Base-by-base conservation (phyloP, 2,329 filamentous ascomycete genomes). In the Aspergillus fumigatus region DNA sequence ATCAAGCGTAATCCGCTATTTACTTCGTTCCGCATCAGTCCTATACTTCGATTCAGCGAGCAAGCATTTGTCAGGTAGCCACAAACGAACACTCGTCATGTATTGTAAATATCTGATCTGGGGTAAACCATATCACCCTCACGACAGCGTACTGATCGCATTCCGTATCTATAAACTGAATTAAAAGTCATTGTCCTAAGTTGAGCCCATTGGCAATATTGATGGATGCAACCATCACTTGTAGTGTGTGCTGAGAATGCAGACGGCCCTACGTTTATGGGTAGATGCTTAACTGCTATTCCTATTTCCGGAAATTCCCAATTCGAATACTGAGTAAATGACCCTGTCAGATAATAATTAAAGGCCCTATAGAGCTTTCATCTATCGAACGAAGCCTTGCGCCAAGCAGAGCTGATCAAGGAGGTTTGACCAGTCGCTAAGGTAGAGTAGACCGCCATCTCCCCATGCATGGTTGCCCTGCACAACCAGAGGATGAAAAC, bases 401-500 rank as follows among this genome's bases (percentile, higher is more conserved):
- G 19, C 27, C n/a, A 40, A 25, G 21, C 21, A 9, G 19, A 23
- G 41, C 8, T 14, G 41, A 45, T 45, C 41, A 11, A 23, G 43
- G 19, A 26, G 32, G 32, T 17, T 17, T 38, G 14, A 25, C 23
- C 43, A 47, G 19, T 14, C 43, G 11, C 27, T 29, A 29, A 29
- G 8, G 27, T 29, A 29, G 27, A 11, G 27, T 47, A 47, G 41
- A 45, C 41, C 41, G 41, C 41, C 41, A 45, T 45, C n/a, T 45
- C 19, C 8, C 41, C 4, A 25, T 47, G 21, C 21, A 23, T 53
- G 55, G 62, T 64, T 64, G 62, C 62, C 62, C 58, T 54, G 58
- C 50, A 58, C 58, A 54, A 62, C 60, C 48, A 48, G 53, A 49
- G 52, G 60, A 52, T 59, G 52, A 58, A 47, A 53, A 51, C 47